Evolutionary conservation across 2,329 filamentous ascomycete genomes (phyloP), one percentile per base, ranked within the genome.

Genomic region (Trichoderma sp.): DNA sequence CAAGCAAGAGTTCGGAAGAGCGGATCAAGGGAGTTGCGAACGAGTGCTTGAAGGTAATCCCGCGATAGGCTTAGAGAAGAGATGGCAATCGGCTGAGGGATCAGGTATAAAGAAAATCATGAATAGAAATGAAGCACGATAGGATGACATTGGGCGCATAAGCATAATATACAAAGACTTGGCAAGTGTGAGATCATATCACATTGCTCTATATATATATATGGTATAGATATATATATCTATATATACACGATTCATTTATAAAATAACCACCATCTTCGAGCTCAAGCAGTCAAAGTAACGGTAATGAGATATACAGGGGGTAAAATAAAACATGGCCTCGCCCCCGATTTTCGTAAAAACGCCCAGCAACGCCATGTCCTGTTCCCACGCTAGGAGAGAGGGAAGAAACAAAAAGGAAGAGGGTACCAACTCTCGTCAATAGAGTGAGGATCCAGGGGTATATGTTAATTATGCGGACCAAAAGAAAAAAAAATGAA

Each of bases 21-120:
- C 81, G 86, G 30, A 83, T 89, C 28, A 84, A 83, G 77, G 78
- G 79, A n/a, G 77, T 86, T 21, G 84, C 83, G 0, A 79, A 81
- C 9, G 87, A 88, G 76, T 86, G 84, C 73, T 75, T 85, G 72
- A 80, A 79, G 47, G 72, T 84, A 62, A 74, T 66, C 34, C 53
- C 34, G 8, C 51, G n/a, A 11, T 72, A 24, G 8, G 15, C 39
- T 1, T 6, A 2, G n/a, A 15, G n/a, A 14, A 14, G 66, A 26
- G 28, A 21, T 14, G 18, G 14, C 4, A 5, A 8, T 8, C 4
- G 12, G 7, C 1, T 4, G 26, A 53, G 6, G 24, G 28, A 53
- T 62, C 12, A 15, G 21, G 36, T 15, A 36, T 12, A 39, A 36
- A 11, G 26, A 32, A 32, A 28, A 62, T 28, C 6, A 53, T 11